phyloP scores from a whole-genome alignment of 805 yeast species.

The Lipomyces orientalis region DNA sequence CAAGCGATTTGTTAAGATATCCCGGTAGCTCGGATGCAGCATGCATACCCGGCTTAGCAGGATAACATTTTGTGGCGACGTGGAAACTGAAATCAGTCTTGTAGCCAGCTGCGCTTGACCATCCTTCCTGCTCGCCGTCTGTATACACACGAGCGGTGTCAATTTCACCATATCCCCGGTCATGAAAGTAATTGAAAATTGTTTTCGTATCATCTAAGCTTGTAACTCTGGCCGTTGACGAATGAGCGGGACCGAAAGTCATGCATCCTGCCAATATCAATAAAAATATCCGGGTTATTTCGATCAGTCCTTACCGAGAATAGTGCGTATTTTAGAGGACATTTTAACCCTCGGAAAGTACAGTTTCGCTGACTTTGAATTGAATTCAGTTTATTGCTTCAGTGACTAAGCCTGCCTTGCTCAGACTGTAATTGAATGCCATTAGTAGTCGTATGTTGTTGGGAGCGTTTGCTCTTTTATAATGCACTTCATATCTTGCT shows the following conservation, averaged over 20 bases:
- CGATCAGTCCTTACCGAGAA: conserved; percentile 14
- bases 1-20: conserved; percentile 34
- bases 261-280: conserved; percentile 9
- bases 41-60: conserved; percentile 32
- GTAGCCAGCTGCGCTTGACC: conserved; percentile 25
- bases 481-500: no score
- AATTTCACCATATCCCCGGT: conserved; percentile 37
- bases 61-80: conserved; percentile 38
- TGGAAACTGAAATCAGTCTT: conserved; percentile 24
- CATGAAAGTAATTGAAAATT: conserved; percentile 24
- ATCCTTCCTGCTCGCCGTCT: conserved; percentile 35
- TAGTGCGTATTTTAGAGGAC: conserved; percentile 2
- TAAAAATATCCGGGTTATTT: background rate
- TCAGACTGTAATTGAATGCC: no score
- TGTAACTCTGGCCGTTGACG: conserved; percentile 13
- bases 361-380: no score
- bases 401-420: no score
- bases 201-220: conserved; percentile 14
- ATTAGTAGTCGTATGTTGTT: no score
- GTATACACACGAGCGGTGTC: conserved; percentile 42
- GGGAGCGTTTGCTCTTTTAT: no score
- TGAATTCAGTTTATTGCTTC: no score
- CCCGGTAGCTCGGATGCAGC: conserved; percentile 30
- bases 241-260: conserved; percentile 25
- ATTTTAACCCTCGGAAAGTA: conserved; percentile 7